phyloP scores from a whole-genome alignment of 345 rosid genomes.

The Alliaria petiolata region DNA sequence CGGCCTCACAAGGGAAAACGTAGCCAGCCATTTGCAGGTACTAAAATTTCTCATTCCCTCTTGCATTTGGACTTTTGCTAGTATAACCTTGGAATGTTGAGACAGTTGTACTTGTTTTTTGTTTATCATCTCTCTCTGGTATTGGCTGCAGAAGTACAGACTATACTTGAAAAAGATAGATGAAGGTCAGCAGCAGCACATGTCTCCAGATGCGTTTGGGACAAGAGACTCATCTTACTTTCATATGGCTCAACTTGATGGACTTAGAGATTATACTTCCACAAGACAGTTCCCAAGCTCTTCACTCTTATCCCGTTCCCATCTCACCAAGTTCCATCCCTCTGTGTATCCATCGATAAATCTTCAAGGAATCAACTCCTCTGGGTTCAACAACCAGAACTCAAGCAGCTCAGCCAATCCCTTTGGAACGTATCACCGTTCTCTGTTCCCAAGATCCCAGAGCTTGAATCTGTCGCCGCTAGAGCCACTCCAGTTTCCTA shows the following conservation, averaged over 20 bases:
- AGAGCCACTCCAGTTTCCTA: constrained; percentile 47
- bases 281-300: constrained; percentile 53
- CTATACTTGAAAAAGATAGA: constrained; percentile 71
- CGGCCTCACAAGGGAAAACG: constrained; percentile 92
- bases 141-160: constrained; percentile 69
- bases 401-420: constrained; percentile 37
- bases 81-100: neutral
- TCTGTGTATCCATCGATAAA: constrained; percentile 37
- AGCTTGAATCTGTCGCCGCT: constrained; percentile 39
- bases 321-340: constrained; percentile 56
- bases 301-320: constrained; percentile 49
- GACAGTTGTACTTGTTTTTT: neutral
- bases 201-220: constrained; percentile 50
- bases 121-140: neutral
- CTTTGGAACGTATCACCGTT: constrained; percentile 47
- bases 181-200: constrained; percentile 50
- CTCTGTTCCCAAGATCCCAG: constrained; percentile 38
- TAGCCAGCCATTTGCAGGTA: constrained; percentile 97
- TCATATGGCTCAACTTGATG: constrained; percentile 50
- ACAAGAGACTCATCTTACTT: constrained; percentile 51
- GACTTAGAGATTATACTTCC: constrained; percentile 50
- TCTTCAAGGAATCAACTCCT: constrained; percentile 49
- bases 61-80: neutral
- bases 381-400: constrained; percentile 49
- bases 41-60: neutral